These are phyloP conservation scores for Penicillium parvum DNA, from an alignment of 495 filamentous ascomycete genomes.

Conservation along the genomic window DNA sequence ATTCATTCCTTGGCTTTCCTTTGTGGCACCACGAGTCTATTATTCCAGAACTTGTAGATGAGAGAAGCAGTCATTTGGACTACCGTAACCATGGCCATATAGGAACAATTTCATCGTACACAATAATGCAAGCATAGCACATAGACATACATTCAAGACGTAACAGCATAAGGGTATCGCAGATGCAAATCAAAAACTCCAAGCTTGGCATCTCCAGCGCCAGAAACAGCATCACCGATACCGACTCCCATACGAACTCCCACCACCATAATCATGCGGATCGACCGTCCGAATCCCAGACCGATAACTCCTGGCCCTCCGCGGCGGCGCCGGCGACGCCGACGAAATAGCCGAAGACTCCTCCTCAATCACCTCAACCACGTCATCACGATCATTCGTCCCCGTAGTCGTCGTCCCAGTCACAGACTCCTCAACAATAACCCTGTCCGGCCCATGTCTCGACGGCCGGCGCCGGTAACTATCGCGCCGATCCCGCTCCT, in stretches of 20 bases:
- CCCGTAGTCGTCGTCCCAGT: constrained; percentile 20
- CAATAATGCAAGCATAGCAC: not conserved
- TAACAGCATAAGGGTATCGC: constrained; percentile 12
- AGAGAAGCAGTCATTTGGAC: not conserved
- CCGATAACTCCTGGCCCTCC: constrained; percentile 22
- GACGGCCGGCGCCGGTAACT: constrained; percentile 22
- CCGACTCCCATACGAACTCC: constrained; percentile 20
- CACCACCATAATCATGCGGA: constrained; percentile 29
- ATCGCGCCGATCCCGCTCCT: constrained; percentile 21
- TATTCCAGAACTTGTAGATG: not conserved
- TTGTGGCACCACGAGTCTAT: not conserved
- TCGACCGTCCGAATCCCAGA: constrained; percentile 23
- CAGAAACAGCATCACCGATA: constrained; percentile 2
- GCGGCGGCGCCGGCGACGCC: constrained; percentile 10
- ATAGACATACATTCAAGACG: not conserved
- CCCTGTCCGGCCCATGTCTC: constrained; percentile 16
- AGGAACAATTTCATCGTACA: not conserved
- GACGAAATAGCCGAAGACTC: constrained; percentile 18
- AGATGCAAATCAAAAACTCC: constrained; percentile 3
- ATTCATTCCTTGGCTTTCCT: constrained; percentile 4
- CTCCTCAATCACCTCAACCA: constrained; percentile 33
- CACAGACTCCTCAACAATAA: constrained; percentile 28
- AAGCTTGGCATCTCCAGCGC: not conserved
- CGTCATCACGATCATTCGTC: constrained; percentile 22
- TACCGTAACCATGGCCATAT: not conserved